phyloP scores from a whole-genome alignment of 73 alveolate genomes.

The Tetrahymena thermophila region DNA sequence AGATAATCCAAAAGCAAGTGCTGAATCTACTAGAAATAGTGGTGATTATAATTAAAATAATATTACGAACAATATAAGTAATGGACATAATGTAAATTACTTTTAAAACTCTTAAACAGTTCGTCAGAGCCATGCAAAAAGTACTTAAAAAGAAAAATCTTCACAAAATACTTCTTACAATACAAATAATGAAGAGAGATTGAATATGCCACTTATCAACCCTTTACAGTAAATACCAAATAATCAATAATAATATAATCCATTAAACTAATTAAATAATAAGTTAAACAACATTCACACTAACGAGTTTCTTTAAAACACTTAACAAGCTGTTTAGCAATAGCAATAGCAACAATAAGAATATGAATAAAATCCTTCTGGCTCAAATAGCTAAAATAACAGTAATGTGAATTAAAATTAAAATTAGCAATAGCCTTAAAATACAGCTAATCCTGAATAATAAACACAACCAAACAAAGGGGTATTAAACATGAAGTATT shows the following conservation, averaged over 20 bases:
- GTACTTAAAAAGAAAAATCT: neutral
- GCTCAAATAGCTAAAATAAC: neutral
- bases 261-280: neutral
- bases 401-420: neutral
- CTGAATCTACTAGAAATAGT: neutral
- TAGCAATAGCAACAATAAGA: neutral
- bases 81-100: neutral
- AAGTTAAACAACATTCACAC: neutral
- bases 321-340: neutral
- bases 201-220: neutral
- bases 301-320: neutral
- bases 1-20: neutral
- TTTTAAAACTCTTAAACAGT: neutral
- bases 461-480: neutral
- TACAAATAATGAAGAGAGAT: neutral
- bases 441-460: neutral
- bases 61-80: neutral
- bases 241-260: neutral
- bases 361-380: neutral
- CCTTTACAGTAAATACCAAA: neutral
- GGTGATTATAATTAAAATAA: neutral
- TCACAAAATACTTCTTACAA: neutral
- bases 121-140: neutral
- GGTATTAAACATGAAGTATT: neutral
- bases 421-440: neutral